A percentile compares a stretch with the other conserved stretches of the same genome.
These are phyloP conservation scores for Fusarium clavum DNA, from an alignment of 2,329 filamentous ascomycete genomes.

Conservation along the genomic window DNA sequence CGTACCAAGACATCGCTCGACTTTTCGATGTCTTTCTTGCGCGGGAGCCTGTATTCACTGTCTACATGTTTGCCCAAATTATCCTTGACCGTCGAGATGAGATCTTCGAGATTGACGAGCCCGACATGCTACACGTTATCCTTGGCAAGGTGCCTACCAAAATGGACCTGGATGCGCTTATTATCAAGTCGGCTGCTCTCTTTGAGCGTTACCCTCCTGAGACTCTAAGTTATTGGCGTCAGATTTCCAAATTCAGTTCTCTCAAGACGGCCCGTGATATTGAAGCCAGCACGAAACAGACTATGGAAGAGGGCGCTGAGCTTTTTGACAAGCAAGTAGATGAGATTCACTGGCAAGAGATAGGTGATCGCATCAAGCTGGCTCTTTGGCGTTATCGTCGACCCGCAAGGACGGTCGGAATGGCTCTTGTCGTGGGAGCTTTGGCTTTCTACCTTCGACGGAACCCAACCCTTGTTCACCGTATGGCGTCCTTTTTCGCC, in stretches of 20 bases:
- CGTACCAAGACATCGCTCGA: conserved; percentile 87
- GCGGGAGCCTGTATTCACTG: conserved; percentile 84
- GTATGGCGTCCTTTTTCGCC: conserved; percentile 46
- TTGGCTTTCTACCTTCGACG: conserved; percentile 76
- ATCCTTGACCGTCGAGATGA: conserved; percentile 83
- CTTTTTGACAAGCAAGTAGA: conserved; percentile 78
- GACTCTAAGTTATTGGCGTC: conserved; percentile 75
- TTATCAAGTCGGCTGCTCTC: conserved; percentile 72
- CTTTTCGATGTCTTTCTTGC: conserved; percentile 94
- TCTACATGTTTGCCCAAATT: conserved; percentile 94
- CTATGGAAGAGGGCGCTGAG: conserved; percentile 71
- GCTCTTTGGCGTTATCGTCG: conserved; percentile 73
- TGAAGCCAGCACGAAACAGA: conserved; percentile 63
- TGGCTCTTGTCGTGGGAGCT: conserved; percentile 74
- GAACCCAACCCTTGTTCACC: conserved; percentile 50
- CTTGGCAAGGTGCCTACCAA: conserved; percentile 87
- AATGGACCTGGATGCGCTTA: conserved; percentile 82
- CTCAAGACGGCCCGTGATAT: conserved; percentile 81
- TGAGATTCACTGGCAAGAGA: conserved; percentile 76
- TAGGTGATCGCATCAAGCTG: conserved; percentile 45
- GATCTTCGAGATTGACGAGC: conserved; percentile 90
- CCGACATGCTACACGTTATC: conserved; percentile 90
- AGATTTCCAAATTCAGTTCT: conserved; percentile 80
- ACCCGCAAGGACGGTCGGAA: conserved; percentile 69
- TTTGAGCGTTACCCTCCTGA: conserved; percentile 78